Base-by-base conservation (phyloP, 2,329 filamentous ascomycete genomes). In the Incumbomyces lentus region DNA sequence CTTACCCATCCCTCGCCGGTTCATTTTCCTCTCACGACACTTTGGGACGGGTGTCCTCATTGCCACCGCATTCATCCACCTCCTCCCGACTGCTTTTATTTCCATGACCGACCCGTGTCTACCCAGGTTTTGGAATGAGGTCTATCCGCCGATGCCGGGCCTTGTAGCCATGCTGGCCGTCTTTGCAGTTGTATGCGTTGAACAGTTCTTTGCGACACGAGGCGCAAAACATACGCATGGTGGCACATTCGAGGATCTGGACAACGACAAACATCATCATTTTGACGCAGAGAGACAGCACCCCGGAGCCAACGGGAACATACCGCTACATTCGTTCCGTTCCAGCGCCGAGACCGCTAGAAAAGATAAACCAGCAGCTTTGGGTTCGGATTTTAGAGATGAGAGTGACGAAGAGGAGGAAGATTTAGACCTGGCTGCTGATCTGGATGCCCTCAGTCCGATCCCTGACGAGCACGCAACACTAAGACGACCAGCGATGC, bases 21-120 rank as follows among this genome's bases (percentile, higher is more conserved):
- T 83, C 56, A 72, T 83, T 52, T 82, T 84, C 61, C 68, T 81
- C 52, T 81, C 79, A 57, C 78, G 83, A 53, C 83, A 87, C 66
- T 84, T 86, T 54, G 84, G 86, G 59, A 92, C 86, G 1, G 86
- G 86, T 49, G 86, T 92, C 16, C 70, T 92, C n/a, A 82, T 92
- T 51, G 85, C 86, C 10, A 92, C 86, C 1, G 85, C 86, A 46
- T 92, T 92, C 59, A 84, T 90, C 19, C 85, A 90, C 66, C 71
- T 84, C 11, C 73, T 83, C 3, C 81, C 78, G 45, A 84, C 77
- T 19, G 81, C 82, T 1, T 85, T 85, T 57, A 63, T 72, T 49
- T 81, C 79, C 34, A 68, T 84, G 16, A 82, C 75, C 53, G 76
- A 84, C 52, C 81, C 81, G 36, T 85, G 82, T 57, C 59, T 72